Base-by-base conservation (phyloP, 1,139 yeast genomes). In the Debaryomyces robertsiae region DNA sequence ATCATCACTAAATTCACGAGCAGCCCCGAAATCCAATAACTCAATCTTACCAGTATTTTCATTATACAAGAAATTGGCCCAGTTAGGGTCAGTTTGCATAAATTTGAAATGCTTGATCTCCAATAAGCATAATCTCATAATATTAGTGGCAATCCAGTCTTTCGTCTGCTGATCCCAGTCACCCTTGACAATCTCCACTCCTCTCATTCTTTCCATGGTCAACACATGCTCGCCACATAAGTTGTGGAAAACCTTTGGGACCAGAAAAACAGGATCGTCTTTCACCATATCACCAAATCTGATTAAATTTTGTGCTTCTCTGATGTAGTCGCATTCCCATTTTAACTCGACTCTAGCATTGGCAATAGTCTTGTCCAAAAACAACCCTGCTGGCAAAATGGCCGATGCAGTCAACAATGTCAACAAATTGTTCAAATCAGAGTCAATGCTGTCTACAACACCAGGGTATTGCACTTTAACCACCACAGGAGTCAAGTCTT, bases 1-100 rank as follows among this genome's bases (percentile, higher is more conserved):
- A 11, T 77, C 78, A 40, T 75, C 79, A 34, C 80, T 73, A 60
- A 82, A 65, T 35, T 82, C 87, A 50, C 98, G 78, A 7, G 97
- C 85, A 1, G 98, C 98, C 35, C 98, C 99, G 64, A 93, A 93
- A 64, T 93, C 98, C 44, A 93, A 71, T 44, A 93, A 71, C 61
- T 91, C 98, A 45, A 93, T 79, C 61, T 84, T 81, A n/a, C 55
- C 47, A 2, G 86, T 79, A 16, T 69, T 51, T 30, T 73, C 73
- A 57, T 91, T 90, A 68, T 86, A 90, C 46, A 94, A 68, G 65
- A 94, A 94, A 61, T 93, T 93, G 38, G 98, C 98, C 98, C 98
- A 94, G 65, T 93, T 93, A 36, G 99, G 99, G 65, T 93, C 99
- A 1, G 98, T 91, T 66, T 93, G 99, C 99, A 93, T 93, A 65